Evolutionary conservation across 1,139 yeast species (phyloP), one percentile per base, ranked within the genome.

Genomic region (Suzukiozyma palmioleophila): DNA sequence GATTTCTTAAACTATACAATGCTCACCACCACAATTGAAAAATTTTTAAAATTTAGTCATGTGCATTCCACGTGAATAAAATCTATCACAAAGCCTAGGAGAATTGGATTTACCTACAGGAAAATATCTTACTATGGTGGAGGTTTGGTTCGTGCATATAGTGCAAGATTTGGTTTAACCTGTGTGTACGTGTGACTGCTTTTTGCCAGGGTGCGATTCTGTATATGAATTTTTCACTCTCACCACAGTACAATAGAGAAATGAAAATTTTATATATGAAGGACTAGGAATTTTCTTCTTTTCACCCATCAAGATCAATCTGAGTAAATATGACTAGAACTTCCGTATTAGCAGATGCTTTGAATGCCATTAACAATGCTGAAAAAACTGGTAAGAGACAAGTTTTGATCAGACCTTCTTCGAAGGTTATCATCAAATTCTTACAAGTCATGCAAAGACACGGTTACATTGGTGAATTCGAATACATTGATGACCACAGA

Each of bases 371-470:
- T 71, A 88, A 90, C 90, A 92, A 92, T 72, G 98, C 98, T 71
- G 98, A 92, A 79, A 92, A 90, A 77, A 83, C 97, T 69, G 98
- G 98, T 74, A 92, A 92, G 79, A 87, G 98, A 77, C 98, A 92
- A 80, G 98, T 92, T 57, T 75, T 92, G 69, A 81, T 92, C 71
- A 88, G 98, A 83, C 98, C 98, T 55, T 90, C 97, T 42, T 92
- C 98, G 65, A 92, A 92, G 81, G 98, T 92, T 59, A 89, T 92
- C 73, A 78, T 92, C 79, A 92, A 89, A 77, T 92, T 90, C 73
- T 79, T 92, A 73, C 81, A 88, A 64, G 98, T 92, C 57, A 90
- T 92, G 87, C 98, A 92, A 79, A 88, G 82, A 79, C 97, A 92
- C 72, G 96, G 97, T 59, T 92, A 92, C 92, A 90, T 92, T 77